Evolutionary conservation across 2,329 filamentous ascomycete species (phyloP).

Genomic region (Hypoxylon sp.): DNA sequence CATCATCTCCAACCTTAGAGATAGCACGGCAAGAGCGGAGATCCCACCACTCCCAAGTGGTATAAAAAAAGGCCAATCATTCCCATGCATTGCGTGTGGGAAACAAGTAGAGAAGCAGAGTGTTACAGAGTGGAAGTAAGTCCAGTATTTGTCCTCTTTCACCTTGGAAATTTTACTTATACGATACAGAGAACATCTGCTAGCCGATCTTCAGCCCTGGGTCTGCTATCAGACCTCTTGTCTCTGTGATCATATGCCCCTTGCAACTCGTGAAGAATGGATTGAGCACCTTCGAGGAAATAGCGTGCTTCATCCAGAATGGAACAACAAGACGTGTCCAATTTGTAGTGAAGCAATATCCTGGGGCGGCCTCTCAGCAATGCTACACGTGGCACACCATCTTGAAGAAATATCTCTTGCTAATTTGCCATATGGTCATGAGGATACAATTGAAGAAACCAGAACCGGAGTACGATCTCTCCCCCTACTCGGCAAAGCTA

Average conservation of each 20-base stretch:
- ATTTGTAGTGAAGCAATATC: conserved; percentile 1
- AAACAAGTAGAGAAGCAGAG: conserved; percentile 3
- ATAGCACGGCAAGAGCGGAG: not conserved
- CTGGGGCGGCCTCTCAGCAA: not conserved
- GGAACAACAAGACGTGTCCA: conserved; percentile 15
- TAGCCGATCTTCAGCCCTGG: conserved; percentile 23
- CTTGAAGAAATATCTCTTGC: conserved; percentile 27
- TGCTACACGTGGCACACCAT: conserved; percentile 13
- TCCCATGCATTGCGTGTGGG: conserved; percentile 20
- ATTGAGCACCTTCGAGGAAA: conserved; percentile 11
- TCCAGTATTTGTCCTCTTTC: not conserved
- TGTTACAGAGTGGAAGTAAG: conserved; percentile 20
- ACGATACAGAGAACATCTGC: conserved; percentile 10
- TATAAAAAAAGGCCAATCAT: conserved; percentile 1
- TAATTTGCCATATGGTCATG: not conserved
- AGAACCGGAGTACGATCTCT: no score
- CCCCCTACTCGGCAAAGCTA: no score
- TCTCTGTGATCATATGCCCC: not conserved
- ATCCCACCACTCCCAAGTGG: conserved; percentile 12
- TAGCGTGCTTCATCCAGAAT: conserved; percentile 6
- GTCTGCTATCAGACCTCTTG: conserved; percentile 14
- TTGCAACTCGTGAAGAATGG: conserved; percentile 16
- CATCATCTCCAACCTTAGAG: conserved; percentile 3
- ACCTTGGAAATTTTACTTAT: not conserved
- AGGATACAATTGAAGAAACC: not conserved